These are phyloP conservation scores for Lasiosphaeris hirsuta DNA, from an alignment of 495 filamentous ascomycete genomes.

Conservation along the genomic window DNA sequence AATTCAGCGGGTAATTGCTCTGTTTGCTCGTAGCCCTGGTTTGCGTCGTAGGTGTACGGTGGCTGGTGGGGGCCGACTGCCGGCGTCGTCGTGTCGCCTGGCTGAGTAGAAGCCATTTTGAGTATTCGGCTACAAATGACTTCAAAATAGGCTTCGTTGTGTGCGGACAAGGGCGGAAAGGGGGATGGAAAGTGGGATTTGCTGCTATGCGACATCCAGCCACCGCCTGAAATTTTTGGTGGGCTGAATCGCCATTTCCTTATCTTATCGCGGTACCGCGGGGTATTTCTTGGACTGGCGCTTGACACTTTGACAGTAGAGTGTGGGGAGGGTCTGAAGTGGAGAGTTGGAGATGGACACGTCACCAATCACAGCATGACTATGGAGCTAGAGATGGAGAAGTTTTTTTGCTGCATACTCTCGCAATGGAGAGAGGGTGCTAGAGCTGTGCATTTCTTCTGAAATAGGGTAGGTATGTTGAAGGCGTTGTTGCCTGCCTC, in stretches of 20 bases:
- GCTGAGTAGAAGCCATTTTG: constrained; percentile 13
- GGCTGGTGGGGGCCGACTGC: constrained; percentile 32
- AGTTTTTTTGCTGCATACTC: too few species aligned
- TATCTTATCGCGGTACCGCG: constrained; percentile 27
- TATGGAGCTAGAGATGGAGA: too few species aligned
- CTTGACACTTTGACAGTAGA: background rate
- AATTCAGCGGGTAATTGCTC: constrained; percentile 24
- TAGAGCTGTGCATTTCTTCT: too few species aligned
- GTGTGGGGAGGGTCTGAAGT: background rate
- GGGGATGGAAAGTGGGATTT: background rate
- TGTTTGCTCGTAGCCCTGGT: constrained; percentile 29
- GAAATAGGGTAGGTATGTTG: too few species aligned
- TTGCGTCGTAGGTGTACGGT: constrained; percentile 25
- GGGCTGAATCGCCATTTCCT: constrained; percentile 10
- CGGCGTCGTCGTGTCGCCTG: background rate
- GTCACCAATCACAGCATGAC: too few species aligned
- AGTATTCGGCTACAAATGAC: background rate
- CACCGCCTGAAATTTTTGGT: constrained; percentile 19
- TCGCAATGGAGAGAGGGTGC: too few species aligned
- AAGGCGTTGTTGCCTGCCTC: too few species aligned
- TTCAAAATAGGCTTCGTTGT: background rate
- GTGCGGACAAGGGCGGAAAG: background rate
- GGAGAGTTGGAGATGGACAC: background rate
- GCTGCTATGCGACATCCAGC: background rate
- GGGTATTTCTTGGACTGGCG: constrained; percentile 4